Conservation (phyloP, 2,329 filamentous ascomycete species). For the Pseudopyricularia cyperi region DNA sequence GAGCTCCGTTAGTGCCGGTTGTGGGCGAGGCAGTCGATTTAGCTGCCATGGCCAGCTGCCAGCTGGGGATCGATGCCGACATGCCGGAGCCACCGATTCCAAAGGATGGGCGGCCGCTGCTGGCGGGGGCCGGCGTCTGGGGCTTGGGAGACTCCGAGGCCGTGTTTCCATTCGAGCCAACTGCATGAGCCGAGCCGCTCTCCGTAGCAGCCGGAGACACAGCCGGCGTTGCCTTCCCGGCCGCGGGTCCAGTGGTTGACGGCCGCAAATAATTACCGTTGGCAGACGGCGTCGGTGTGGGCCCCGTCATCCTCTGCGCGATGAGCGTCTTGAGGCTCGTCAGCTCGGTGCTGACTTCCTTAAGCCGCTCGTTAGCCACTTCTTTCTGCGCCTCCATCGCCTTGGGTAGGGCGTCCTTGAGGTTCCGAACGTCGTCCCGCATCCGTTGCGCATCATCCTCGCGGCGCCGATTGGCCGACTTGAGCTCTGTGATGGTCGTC, state of each 20-base stretch:
- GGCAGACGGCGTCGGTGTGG: slow-evolving; percentile 20
- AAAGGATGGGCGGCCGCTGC: slow-evolving; percentile 31
- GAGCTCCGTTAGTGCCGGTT: not conserved
- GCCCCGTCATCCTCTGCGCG: slow-evolving; percentile 42
- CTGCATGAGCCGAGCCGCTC: not conserved
- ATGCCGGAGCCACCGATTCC: slow-evolving; percentile 23
- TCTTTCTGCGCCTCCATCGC: slow-evolving; percentile 83
- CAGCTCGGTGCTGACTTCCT: slow-evolving; percentile 76
- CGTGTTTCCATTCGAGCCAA: not conserved
- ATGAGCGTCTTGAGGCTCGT: slow-evolving; percentile 88
- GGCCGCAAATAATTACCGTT: slow-evolving; percentile 16
- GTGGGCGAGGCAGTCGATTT: slow-evolving; percentile 17
- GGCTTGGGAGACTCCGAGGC: slow-evolving; percentile 19
- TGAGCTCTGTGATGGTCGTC: slow-evolving; percentile 66
- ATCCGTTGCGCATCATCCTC: slow-evolving; percentile 82
- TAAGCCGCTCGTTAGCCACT: slow-evolving; percentile 64
- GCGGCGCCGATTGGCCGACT: slow-evolving; percentile 64
- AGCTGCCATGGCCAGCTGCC: slow-evolving; percentile 62
- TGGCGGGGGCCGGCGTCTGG: slow-evolving; percentile 17
- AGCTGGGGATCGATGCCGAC: slow-evolving; percentile 63
- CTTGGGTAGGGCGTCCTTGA: slow-evolving; percentile 79
- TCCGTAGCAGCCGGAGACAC: slow-evolving; percentile 6
- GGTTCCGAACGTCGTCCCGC: slow-evolving; percentile 68
- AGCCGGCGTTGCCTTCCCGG: slow-evolving; percentile 10
- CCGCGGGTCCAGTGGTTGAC: slow-evolving; percentile 4